phyloP scores from a whole-genome alignment of 2,329 filamentous ascomycete genomes.

The Aspergillus floridensis region DNA sequence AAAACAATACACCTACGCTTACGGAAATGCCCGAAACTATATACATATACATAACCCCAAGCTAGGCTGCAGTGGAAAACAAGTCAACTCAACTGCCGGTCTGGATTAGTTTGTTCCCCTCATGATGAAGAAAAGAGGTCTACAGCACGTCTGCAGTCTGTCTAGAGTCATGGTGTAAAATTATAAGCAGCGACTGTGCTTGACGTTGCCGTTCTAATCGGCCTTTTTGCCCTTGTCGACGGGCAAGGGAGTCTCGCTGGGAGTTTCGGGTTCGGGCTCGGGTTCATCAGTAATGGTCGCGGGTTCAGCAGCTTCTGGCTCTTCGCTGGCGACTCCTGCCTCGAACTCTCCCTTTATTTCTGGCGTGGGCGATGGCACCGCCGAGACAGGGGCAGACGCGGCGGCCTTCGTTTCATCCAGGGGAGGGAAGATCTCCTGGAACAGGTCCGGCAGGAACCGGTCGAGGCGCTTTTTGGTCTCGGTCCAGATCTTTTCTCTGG shows the following conservation, averaged over 20 bases:
- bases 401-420: not conserved
- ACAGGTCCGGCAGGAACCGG: conserved; percentile 59
- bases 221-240: not conserved
- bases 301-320: not conserved
- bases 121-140: too few species aligned
- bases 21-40: too few species aligned
- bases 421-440: conserved; percentile 56
- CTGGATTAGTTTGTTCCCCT: too few species aligned
- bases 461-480: conserved; percentile 62
- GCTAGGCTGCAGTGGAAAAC: too few species aligned
- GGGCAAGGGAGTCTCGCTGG: not conserved
- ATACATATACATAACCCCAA: too few species aligned
- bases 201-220: not conserved
- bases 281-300: too few species aligned
- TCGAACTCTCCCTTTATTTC: not conserved
- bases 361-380: not conserved
- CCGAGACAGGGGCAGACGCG: not conserved
- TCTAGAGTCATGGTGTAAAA: too few species aligned
- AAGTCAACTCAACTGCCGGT: too few species aligned
- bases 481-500: conserved; percentile 56
- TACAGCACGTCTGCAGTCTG: too few species aligned
- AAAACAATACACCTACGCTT: too few species aligned
- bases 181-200: too few species aligned
- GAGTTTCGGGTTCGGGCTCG: too few species aligned
- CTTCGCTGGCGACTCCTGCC: not conserved